Evolutionary conservation across 768 basidiomycete genomes (phyloP), one percentile per base, ranked within the genome.

Genomic region (Boletellus ananiceps): DNA sequence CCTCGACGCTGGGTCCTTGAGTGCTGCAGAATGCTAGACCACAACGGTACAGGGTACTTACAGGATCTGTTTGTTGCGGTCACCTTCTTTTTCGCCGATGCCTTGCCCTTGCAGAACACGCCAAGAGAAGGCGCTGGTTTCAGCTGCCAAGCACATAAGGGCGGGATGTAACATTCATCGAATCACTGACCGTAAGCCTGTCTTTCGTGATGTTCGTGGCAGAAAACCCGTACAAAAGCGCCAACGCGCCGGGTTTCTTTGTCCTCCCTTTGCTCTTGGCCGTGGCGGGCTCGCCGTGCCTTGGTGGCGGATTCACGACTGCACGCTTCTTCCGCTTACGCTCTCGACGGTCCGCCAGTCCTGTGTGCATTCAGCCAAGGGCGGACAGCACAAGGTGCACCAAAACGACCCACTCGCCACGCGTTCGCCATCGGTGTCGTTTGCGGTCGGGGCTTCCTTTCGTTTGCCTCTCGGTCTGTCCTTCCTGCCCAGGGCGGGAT

Each of bases 261-360:
- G 31, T 23, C 27, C 46, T 67, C 29, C 42, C 50, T 31, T 45
- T 61, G 40, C 50, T 49, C 37, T 42, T 21, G 47, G 18, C 37
- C 18, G 35, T 33, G 25, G 51, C 25, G 33, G 51, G 23, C 2
- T 41, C 46, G 35, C 48, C 51, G 44, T 49, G 51, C 42, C 55
- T 52, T 31, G 49, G 52, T 18, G 49, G 38, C 25, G 58, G 50
- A 34, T 71, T 61, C 33, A 82, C 71, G 33, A 85, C 81, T 2
- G 73, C 75, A 18, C 76, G 76, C 58, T 80, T 86, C 19, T 67
- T 66, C 46, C 79, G 77, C 62, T 83, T 83, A 39, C 81, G 74
- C 52, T 86, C 79, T 13, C 83, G 78, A 23, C 88, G 78, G 54
- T 84, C 83, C 11, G 74, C 70, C 12, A 86, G 66, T 47, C 86